Base-by-base conservation (phyloP, 768 basidiomycete genomes). In the Tulasnella sp. region DNA sequence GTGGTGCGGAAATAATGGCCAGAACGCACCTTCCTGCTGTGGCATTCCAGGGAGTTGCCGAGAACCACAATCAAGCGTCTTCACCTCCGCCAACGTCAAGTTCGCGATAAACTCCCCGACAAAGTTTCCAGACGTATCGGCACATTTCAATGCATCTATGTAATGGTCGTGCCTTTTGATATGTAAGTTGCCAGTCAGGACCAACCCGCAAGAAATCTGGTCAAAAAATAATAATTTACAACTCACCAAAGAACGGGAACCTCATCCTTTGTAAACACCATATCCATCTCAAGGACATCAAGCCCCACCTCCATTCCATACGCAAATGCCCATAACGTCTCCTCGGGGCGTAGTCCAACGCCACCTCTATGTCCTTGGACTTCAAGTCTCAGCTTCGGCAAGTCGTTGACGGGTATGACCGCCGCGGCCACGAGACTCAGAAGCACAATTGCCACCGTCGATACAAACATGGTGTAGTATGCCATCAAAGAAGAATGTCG, bases 1-100 rank as follows among this genome's bases (percentile, higher is more conserved):
- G 3, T 59, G 51, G 15, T 50, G n/a, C 38, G 67, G n/a, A n/a
- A n/a, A n/a, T n/a, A n/a, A n/a, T n/a, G n/a, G n/a, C n/a, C n/a
- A n/a, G n/a, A n/a, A 66, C 70, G 86, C 85, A 48, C 51, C 51
- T 52, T 52, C 51, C 27, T 52, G 51, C 30, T 24, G 51, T n/a
- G 51, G 83, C 65, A 77, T 85, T 61, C 75, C 72, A 9, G 69
- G 64, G 51, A 80, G 78, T 24, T 86, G 78, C 64, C 76, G 73
- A 10, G 85, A 86, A 42, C 87, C 88, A 64, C 88, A 91, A 68
- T 91, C 86, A 45, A 91, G 70, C 3, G 85, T 89, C 70, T 83
- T 84, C 61, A 91, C 71, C 70, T 90, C 87, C 5, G 85, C 80
- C 43, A 89, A 70, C 0, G 88, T 90, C 43, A 89, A 76, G 68